Conservation (phyloP, 345 rosid genomes). For the Erodium maritimum region DNA sequence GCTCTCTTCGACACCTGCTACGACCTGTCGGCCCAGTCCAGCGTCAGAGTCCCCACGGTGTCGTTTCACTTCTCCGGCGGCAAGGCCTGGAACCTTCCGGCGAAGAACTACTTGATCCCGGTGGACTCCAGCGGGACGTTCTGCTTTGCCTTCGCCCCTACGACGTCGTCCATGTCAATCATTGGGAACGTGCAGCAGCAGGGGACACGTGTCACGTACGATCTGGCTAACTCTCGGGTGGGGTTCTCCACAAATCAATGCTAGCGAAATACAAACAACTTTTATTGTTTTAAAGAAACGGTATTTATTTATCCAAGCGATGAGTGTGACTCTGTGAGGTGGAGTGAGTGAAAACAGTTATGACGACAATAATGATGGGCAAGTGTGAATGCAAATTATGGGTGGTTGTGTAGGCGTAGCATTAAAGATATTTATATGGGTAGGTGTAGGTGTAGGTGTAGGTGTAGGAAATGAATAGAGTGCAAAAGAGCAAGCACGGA, state of each 20-base stretch:
- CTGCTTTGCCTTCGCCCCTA: constrained; percentile 94
- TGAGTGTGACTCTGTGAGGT: no score
- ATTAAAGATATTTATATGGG: no score
- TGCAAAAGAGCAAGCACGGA: no score
- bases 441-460: no score
- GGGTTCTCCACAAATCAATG: constrained; percentile 63
- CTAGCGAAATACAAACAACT: no score
- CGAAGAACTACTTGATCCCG: constrained; percentile 74
- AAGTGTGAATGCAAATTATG: no score
- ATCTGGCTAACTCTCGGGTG: constrained; percentile 47
- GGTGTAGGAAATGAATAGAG: no score
- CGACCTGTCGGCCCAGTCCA: constrained; percentile 45
- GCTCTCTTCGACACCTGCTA: constrained; percentile 93
- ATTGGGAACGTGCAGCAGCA: constrained; percentile 97
- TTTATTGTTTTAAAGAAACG: no score
- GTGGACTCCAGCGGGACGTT: constrained; percentile 57
- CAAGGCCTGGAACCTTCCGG: constrained; percentile 42
- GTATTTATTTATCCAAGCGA: no score
- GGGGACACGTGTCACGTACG: constrained; percentile 79
- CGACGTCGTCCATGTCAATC: constrained; percentile 67
- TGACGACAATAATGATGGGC: no score
- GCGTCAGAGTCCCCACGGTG: constrained; percentile 72
- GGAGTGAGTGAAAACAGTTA: no score
- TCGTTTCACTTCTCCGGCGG: constrained; percentile 58
- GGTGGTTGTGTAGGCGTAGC: no score